Conservation (phyloP, 306 rosid species). For the Dalbergia cultrata region DNA sequence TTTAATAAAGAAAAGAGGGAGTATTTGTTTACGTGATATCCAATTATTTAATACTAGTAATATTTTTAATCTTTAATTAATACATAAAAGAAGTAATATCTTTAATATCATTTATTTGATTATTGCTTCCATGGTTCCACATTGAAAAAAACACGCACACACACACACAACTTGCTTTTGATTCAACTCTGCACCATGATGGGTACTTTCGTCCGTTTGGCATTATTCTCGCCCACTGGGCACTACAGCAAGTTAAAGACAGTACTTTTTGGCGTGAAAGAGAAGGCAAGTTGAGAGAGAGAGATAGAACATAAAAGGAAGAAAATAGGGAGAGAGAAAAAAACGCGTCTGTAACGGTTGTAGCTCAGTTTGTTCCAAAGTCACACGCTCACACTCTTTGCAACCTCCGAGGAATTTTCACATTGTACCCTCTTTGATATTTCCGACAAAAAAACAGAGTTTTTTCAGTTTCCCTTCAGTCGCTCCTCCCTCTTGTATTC, state of each 20-base stretch:
- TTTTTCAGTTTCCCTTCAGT: not conserved
- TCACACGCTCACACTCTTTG: conserved; percentile 47
- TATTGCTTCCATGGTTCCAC: too few relatives aligned
- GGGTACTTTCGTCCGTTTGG: conserved; percentile 39
- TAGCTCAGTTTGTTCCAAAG: conserved; percentile 5
- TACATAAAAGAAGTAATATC: too few relatives aligned
- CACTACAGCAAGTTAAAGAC: not conserved
- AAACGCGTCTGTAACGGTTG: not conserved
- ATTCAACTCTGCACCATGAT: not conserved
- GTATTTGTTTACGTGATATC: too few relatives aligned
- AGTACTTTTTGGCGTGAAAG: conserved; percentile 56
- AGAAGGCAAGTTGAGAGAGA: conserved; percentile 41
- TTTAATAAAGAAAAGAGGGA: too few relatives aligned
- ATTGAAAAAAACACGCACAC: too few relatives aligned
- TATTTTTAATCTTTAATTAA: too few relatives aligned
- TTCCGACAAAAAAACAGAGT: not conserved
- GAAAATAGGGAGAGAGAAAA: not conserved
- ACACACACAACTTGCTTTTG: too few relatives aligned
- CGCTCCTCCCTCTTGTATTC: not conserved
- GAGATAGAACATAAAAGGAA: not conserved
- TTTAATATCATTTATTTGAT: too few relatives aligned
- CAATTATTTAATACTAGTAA: too few relatives aligned
- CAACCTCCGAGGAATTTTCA: conserved; percentile 51
- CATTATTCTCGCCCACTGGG: not conserved
- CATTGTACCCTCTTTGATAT: conserved; percentile 15